Conservation (phyloP, 1,284 basidiomycete species). For the Anthracocystis walkeri region DNA sequence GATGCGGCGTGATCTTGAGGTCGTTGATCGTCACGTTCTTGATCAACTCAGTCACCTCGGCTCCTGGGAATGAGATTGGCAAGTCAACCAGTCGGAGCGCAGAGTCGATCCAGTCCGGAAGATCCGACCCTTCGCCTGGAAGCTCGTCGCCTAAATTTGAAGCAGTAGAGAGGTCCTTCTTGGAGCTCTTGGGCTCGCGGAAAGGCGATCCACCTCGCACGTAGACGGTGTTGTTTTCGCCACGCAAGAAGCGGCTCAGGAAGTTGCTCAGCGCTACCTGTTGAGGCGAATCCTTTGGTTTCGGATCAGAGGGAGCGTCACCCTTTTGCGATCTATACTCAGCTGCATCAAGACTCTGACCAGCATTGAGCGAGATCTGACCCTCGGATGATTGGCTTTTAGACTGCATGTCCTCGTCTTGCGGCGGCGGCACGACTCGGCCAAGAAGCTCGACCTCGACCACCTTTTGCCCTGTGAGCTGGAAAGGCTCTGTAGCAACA, state of each 20-base stretch:
- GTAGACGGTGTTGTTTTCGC: conserved; percentile 60
- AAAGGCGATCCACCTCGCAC: conserved; percentile 64
- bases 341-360: not conserved
- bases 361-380: conserved; percentile 11
- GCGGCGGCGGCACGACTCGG: conserved; percentile 57
- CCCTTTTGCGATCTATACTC: conserved; percentile 4
- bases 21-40: conserved; percentile 65
- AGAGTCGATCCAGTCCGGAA: conserved; percentile 61
- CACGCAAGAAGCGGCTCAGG: conserved; percentile 60
- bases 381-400: not conserved
- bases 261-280: conserved; percentile 61
- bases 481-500: conserved; percentile 60
- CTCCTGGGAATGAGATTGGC: conserved; percentile 64
- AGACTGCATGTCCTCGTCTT: conserved; percentile 13
- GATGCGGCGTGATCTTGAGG: conserved; percentile 63
- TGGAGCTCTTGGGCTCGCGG: conserved; percentile 19
- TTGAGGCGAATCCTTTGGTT: conserved; percentile 40
- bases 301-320: not conserved
- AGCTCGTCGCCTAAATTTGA: conserved; percentile 19
- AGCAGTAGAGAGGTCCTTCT: not conserved
- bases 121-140: conserved; percentile 52
- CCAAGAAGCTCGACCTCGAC: conserved; percentile 52
- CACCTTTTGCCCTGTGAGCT: conserved; percentile 54
- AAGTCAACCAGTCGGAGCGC: conserved; percentile 55
- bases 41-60: conserved; percentile 63